Conservation (phyloP, 2,329 filamentous ascomycete genomes). For the Fusarium irregulare region DNA sequence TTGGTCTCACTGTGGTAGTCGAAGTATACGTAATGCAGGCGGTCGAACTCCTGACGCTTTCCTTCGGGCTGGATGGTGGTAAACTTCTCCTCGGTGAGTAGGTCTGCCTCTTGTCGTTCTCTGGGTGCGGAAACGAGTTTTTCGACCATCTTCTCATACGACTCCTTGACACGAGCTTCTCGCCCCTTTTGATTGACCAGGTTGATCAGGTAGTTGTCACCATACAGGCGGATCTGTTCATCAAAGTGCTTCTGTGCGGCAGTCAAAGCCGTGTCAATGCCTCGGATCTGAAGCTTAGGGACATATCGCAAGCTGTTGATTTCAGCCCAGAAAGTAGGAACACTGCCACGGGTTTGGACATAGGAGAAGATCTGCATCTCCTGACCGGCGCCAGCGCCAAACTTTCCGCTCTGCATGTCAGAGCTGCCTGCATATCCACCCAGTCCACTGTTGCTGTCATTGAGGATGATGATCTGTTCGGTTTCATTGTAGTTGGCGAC, state of each 20-base stretch:
- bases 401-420: constrained; percentile 79
- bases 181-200: constrained; percentile 96
- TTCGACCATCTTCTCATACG: constrained; percentile 91
- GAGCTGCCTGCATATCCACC: constrained; percentile 83
- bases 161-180: constrained; percentile 88
- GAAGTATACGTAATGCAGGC: constrained; percentile 96
- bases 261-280: constrained; percentile 80
- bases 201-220: constrained; percentile 97
- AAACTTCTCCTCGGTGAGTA: constrained; percentile 80
- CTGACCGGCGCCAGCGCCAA: constrained; percentile 67
- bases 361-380: constrained; percentile 94
- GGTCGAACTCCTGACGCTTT: constrained; percentile 75
- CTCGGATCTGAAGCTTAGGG: constrained; percentile 87
- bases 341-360: constrained; percentile 95
- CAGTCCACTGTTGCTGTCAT: constrained; percentile 79
- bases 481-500: constrained; percentile 99
- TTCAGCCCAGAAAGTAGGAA: constrained; percentile 96
- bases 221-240: constrained; percentile 92
- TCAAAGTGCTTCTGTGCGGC: constrained; percentile 90
- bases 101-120: constrained; percentile 74
- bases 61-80: constrained; percentile 76
- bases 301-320: constrained; percentile 93
- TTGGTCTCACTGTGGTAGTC: constrained; percentile 99
- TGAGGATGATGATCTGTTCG: constrained; percentile 90
- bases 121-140: constrained; percentile 75